Conservation (phyloP, 2,329 filamentous ascomycete genomes). For the Herpotrichia juniperi region DNA sequence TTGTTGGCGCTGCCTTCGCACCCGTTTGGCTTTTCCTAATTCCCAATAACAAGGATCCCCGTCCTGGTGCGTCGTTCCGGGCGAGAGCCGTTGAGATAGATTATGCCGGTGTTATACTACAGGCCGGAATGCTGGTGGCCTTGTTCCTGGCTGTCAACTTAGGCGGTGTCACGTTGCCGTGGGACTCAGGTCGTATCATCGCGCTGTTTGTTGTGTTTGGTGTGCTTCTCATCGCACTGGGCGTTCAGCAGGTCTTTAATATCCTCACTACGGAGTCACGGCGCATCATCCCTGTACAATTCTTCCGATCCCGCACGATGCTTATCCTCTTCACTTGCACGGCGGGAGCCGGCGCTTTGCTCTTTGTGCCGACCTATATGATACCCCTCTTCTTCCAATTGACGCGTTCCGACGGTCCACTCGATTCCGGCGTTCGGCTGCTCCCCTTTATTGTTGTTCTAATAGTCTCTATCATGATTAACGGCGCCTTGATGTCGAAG, state of each 20-base stretch:
- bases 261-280: constrained; percentile 52
- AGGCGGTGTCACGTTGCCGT: constrained; percentile 56
- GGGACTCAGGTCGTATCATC: constrained; percentile 53
- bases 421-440: constrained; percentile 20
- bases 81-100: neutral
- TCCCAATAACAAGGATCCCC: neutral
- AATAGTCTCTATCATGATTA: neutral
- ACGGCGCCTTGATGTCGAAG: neutral
- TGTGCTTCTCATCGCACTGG: constrained; percentile 49
- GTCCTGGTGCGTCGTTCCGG: neutral
- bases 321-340: constrained; percentile 51
- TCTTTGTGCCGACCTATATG: constrained; percentile 1
- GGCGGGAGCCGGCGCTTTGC: neutral
- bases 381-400: constrained; percentile 30
- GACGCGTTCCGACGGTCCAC: constrained; percentile 11
- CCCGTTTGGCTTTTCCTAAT: constrained; percentile 2
- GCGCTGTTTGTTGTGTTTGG: constrained; percentile 54
- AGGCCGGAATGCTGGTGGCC: constrained; percentile 12
- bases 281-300: constrained; percentile 58
- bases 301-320: constrained; percentile 47
- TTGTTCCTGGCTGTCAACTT: constrained; percentile 58
- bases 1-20: neutral
- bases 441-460: constrained; percentile 22
- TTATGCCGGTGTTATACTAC: constrained; percentile 8
- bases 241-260: constrained; percentile 51